phyloP scores from a whole-genome alignment of 2,329 filamentous ascomycete species.

The Ophioceras dolichostomum region DNA sequence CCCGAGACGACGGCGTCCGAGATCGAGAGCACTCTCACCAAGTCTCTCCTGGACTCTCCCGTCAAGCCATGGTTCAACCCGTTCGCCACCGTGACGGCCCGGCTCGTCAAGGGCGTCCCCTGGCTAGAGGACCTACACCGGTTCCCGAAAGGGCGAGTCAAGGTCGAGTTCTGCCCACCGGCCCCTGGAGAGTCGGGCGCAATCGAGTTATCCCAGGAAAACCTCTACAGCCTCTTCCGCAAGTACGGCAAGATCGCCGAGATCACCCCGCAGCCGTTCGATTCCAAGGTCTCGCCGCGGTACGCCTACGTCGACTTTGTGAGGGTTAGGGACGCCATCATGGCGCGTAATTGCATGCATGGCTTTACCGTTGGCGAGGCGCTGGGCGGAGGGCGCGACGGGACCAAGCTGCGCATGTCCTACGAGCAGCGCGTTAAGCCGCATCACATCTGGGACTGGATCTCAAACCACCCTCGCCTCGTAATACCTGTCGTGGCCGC shows the following conservation, averaged over 20 bases:
- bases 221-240: constrained; percentile 75
- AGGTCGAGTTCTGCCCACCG: constrained; percentile 72
- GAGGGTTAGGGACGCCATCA: constrained; percentile 61
- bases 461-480: constrained; percentile 74
- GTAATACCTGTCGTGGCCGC: constrained; percentile 76
- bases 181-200: constrained; percentile 51
- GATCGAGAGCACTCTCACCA: constrained; percentile 40
- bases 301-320: constrained; percentile 73
- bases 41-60: constrained; percentile 54
- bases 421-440: constrained; percentile 71
- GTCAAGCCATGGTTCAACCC: constrained; percentile 88
- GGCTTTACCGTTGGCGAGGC: constrained; percentile 61
- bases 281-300: constrained; percentile 73
- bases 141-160: constrained; percentile 63
- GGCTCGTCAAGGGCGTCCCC: constrained; percentile 68
- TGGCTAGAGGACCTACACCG: constrained; percentile 92
- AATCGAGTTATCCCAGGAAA: constrained; percentile 74
- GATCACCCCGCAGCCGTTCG: constrained; percentile 68
- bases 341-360: constrained; percentile 88
- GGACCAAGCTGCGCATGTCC: constrained; percentile 58
- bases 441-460: constrained; percentile 77
- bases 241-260: constrained; percentile 84
- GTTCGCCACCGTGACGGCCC: constrained; percentile 56
- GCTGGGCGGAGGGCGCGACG: constrained; percentile 59
- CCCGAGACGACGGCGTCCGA: constrained; percentile 22